These are phyloP conservation scores for Naegleria gruberi DNA, from an alignment of 208 protist genomes.

Conservation along the genomic window DNA sequence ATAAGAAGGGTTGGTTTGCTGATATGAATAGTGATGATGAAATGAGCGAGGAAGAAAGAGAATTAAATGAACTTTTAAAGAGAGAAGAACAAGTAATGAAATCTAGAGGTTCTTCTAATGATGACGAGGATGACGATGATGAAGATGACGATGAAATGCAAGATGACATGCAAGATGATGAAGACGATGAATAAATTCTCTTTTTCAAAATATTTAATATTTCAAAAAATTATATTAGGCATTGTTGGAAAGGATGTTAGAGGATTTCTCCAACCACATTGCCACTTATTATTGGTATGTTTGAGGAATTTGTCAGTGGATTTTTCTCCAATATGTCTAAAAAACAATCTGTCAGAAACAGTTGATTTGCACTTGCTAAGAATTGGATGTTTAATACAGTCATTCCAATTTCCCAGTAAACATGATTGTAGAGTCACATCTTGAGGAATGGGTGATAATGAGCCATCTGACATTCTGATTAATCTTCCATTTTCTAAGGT, in stretches of 20 bases:
- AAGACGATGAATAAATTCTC: not conserved
- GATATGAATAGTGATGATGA: not conserved
- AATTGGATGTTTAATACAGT: not conserved
- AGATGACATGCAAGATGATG: not conserved
- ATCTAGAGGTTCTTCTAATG: not conserved
- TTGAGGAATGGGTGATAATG: not conserved
- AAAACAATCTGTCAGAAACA: not conserved
- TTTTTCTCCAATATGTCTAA: not conserved
- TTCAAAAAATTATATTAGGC: too few relatives aligned
- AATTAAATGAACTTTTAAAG: not conserved
- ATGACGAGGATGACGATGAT: not conserved
- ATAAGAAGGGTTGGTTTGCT: not conserved
- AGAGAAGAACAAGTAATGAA: not conserved
- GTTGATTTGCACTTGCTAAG: not conserved
- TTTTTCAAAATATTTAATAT: too few relatives aligned
- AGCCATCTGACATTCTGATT: not conserved
- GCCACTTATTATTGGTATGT: not conserved
- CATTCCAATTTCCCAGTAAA: not conserved
- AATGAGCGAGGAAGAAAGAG: not conserved
- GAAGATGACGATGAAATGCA: not conserved
- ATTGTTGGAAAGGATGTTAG: not conserved
- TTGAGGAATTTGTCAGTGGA: not conserved
- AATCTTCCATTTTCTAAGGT: not conserved
- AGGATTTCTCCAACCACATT: not conserved
- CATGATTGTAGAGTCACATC: not conserved